phyloP scores from a whole-genome alignment of 352 stramenopile genomes.

The Pythium guiyangense region DNA sequence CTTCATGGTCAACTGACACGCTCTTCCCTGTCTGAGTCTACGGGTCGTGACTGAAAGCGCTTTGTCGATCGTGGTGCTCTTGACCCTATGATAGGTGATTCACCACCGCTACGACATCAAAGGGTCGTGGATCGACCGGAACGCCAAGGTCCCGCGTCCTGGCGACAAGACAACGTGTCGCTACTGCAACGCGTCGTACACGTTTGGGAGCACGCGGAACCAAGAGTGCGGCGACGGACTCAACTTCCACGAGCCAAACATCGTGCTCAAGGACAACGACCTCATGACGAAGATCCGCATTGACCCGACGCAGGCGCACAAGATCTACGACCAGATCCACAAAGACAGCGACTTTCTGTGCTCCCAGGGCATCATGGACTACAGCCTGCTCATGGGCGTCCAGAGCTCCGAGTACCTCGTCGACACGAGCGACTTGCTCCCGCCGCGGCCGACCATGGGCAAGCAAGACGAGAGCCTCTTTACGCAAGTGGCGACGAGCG shows the following conservation, averaged over 20 bases:
- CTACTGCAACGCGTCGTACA: constrained; percentile 87
- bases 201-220: constrained; percentile 81
- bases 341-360: constrained; percentile 88
- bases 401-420: constrained; percentile 88
- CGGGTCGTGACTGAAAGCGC: too few species aligned
- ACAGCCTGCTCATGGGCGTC: constrained; percentile 89
- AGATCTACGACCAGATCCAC: constrained; percentile 87
- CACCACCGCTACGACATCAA: constrained; percentile 92
- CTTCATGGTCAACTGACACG: too few species aligned
- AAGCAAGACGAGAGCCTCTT: constrained; percentile 59
- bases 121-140: constrained; percentile 86
- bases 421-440: constrained; percentile 64
- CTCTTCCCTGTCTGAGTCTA: too few species aligned
- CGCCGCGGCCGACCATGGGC: constrained; percentile 15
- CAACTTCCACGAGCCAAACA: constrained; percentile 87
- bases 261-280: constrained; percentile 88
- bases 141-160: constrained; percentile 75
- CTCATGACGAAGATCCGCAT: constrained; percentile 89
- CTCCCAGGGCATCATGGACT: constrained; percentile 91
- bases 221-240: constrained; percentile 79
- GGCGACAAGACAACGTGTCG: constrained; percentile 79
- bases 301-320: constrained; percentile 62
- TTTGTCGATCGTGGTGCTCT: too few species aligned
- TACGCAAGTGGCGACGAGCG: constrained; percentile 79
- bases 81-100: constrained; percentile 33